Evolutionary conservation across 2,329 filamentous ascomycete species (phyloP).

Genomic region (Talaromyces sp.): DNA sequence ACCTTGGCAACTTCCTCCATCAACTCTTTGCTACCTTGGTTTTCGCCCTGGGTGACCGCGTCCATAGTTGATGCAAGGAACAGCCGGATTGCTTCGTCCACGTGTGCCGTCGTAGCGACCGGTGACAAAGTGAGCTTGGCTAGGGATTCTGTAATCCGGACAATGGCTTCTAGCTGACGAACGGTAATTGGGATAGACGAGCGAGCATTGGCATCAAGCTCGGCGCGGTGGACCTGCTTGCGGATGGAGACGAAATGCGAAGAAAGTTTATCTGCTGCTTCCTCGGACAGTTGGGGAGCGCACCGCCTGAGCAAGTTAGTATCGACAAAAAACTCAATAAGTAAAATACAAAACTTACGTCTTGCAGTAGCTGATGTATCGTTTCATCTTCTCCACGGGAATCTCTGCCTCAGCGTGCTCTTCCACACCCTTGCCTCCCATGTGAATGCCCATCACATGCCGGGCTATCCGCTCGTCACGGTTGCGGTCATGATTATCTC

Average conservation of each 20-base stretch:
- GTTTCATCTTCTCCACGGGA: constrained; percentile 91
- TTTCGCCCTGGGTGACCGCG: constrained; percentile 84
- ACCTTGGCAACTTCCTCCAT: constrained; percentile 85
- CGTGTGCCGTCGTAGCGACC: constrained; percentile 82
- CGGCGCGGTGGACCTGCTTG: constrained; percentile 84
- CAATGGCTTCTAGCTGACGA: constrained; percentile 92
- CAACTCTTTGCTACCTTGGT: constrained; percentile 76
- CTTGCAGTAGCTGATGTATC: constrained; percentile 96
- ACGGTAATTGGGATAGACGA: constrained; percentile 97
- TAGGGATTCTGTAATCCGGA: constrained; percentile 92
- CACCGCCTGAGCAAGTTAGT: constrained; percentile 59
- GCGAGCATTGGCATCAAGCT: constrained; percentile 81
- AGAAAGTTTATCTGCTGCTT: constrained; percentile 91
- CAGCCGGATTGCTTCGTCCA: constrained; percentile 93
- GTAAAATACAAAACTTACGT: constrained; percentile 54
- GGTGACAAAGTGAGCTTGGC: constrained; percentile 85
- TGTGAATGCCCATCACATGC: constrained; percentile 96
- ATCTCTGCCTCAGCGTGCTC: constrained; percentile 84
- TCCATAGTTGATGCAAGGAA: constrained; percentile 98
- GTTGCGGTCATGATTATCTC: constrained; percentile 83
- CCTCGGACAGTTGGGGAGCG: constrained; percentile 80
- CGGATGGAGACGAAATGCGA: constrained; percentile 97
- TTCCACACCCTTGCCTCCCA: constrained; percentile 78
- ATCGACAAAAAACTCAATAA: not conserved
- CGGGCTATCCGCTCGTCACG: constrained; percentile 91